Conservation (phyloP, 148 eudicot genomes). For the Drosera capensis region DNA sequence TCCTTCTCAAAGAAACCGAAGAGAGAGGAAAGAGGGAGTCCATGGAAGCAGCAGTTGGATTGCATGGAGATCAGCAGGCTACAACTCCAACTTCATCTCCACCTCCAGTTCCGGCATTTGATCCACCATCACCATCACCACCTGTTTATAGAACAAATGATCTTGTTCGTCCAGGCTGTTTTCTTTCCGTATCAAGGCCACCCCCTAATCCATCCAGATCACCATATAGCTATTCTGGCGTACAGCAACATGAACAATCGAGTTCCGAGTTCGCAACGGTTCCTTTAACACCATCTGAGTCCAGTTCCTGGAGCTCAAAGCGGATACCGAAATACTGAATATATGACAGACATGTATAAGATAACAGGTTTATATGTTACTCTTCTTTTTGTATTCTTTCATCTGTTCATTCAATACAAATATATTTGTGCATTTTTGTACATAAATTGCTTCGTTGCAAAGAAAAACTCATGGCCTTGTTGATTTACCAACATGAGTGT, state of each 20-base stretch:
- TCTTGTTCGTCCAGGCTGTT: slow-evolving; percentile 16
- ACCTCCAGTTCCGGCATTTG: no score
- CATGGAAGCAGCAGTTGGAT: slow-evolving; percentile 19
- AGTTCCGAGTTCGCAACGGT: slow-evolving; percentile 90
- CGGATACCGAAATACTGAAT: slow-evolving; percentile 27
- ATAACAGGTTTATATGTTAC: no score
- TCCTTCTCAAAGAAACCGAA: slow-evolving; percentile 81
- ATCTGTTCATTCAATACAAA: no score
- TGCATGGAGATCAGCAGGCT: slow-evolving; percentile 15
- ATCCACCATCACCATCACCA: slow-evolving; percentile 11
- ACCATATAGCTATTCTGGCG: slow-evolving; percentile 17
- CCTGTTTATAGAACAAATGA: slow-evolving; percentile 20
- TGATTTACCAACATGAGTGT: no score
- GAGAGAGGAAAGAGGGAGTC: slow-evolving; percentile 79
- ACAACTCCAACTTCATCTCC: slow-evolving; percentile 18
- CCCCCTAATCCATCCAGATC: slow-evolving; percentile 16
- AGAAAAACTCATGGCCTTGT: no score
- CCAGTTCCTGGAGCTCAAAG: slow-evolving; percentile 26
- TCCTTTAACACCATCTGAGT: slow-evolving; percentile 66
- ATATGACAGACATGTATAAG: no score
- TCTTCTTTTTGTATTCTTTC: no score
- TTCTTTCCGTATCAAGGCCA: slow-evolving; percentile 27
- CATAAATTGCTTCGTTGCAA: no score
- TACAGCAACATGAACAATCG: slow-evolving; percentile 31
- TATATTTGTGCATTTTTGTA: no score